Evolutionary conservation across 1,139 yeast genomes (phyloP).

Genomic region (Lodderomyces parapsilosis): DNA sequence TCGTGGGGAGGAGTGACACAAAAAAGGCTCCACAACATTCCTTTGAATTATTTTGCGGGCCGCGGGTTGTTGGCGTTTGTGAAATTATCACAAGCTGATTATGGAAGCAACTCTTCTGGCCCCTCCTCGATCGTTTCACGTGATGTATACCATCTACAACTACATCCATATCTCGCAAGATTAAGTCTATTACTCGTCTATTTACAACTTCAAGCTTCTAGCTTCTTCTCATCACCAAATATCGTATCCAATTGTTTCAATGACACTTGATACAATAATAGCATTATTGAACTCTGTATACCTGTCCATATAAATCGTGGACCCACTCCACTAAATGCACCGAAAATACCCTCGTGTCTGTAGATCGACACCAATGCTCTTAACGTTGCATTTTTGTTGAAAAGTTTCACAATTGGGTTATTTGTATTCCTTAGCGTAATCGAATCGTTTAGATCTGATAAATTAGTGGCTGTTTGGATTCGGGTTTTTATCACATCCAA

Average conservation of each 20-base stretch:
- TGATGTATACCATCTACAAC: neutral
- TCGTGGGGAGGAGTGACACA: neutral
- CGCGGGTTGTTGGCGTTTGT: no score
- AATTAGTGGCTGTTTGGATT: constrained; percentile 63
- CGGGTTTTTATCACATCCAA: constrained; percentile 93
- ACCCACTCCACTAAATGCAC: constrained; percentile 91
- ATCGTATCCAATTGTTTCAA: constrained; percentile 38
- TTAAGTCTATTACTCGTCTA: constrained; percentile 2
- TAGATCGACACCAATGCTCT: constrained; percentile 68
- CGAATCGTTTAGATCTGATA: constrained; percentile 12
- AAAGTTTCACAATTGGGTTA: constrained; percentile 16
- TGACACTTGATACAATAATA: constrained; percentile 73
- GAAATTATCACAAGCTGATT: no score
- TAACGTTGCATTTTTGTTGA: constrained; percentile 54
- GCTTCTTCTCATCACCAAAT: constrained; percentile 15
- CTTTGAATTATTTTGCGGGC: no score
- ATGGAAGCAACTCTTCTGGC: no score
- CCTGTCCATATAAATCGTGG: constrained; percentile 97
- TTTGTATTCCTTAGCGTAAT: constrained; percentile 10
- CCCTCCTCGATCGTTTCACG: no score
- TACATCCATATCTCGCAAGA: neutral
- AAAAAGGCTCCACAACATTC: no score
- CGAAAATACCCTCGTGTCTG: constrained; percentile 70
- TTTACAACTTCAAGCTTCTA: constrained; percentile 2
- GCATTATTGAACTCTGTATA: constrained; percentile 91